A percentile compares a stretch with the other conserved stretches of the same genome.
phyloP scores from a whole-genome alignment of 441 rosid genomes.

The Arabidopsis hybrid region DNA sequence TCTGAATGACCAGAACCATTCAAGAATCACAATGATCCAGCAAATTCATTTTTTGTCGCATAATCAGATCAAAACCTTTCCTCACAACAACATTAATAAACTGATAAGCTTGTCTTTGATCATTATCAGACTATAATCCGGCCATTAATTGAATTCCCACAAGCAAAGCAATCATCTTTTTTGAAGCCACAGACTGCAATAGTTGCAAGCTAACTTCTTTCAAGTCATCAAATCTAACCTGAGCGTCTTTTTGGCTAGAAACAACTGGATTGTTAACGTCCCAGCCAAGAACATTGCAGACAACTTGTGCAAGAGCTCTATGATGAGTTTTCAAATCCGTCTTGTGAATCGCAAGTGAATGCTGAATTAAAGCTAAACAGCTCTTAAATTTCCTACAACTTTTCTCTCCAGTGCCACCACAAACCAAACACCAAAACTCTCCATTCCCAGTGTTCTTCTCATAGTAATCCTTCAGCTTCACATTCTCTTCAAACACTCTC shows the following conservation, averaged over 20 bases:
- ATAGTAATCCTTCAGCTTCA: conserved; percentile 64
- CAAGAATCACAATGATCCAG: conserved; percentile 20
- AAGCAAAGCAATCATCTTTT: conserved; percentile 6
- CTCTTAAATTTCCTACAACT: conserved; percentile 56
- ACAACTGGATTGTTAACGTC: conserved; percentile 54
- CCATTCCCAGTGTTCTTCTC: conserved; percentile 61
- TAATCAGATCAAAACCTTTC: background rate
- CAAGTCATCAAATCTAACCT: conserved; percentile 22
- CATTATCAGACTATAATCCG: background rate
- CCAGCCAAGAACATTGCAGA: conserved; percentile 85
- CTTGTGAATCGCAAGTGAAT: conserved; percentile 57
- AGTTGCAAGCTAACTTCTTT: conserved; percentile 15
- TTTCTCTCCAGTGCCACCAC: conserved; percentile 64
- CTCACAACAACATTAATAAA: conserved; percentile 18
- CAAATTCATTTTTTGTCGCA: background rate
- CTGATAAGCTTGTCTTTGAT: conserved; percentile 4
- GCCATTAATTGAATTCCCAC: background rate
- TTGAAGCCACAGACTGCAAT: background rate
- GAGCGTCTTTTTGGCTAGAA: conserved; percentile 38
- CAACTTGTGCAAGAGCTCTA: conserved; percentile 67
- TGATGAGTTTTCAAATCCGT: conserved; percentile 63
- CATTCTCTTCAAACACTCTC: conserved; percentile 54
- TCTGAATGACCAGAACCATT: conserved; percentile 3
- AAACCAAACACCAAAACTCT: conserved; percentile 74
- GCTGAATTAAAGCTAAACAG: conserved; percentile 70